A percentile compares a stretch with the other conserved stretches of the same genome.
Evolutionary conservation across 208 protist species (phyloP).

Genomic region (Acanthamoeba culbertsoni): DNA sequence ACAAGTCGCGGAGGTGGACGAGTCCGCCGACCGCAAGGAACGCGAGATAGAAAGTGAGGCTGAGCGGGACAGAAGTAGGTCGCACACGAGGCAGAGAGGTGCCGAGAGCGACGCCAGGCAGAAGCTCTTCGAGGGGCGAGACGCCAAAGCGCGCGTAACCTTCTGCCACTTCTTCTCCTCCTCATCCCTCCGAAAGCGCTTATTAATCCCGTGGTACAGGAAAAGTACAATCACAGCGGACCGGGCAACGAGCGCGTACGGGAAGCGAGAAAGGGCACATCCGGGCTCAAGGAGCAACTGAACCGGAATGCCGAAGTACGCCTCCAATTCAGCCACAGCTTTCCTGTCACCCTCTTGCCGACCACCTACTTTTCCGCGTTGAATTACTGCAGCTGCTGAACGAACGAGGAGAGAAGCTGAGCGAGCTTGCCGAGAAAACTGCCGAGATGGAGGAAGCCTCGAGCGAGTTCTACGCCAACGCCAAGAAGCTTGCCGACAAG

Average conservation of each 20-base stretch:
- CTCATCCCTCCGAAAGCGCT: background rate
- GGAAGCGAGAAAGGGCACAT: background rate
- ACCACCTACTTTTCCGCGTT: background rate
- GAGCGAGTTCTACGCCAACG: background rate
- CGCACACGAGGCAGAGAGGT: background rate
- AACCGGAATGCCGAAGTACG: background rate
- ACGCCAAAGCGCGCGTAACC: background rate
- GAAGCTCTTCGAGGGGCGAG: conserved; percentile 3
- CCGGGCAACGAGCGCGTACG: conserved; percentile 3
- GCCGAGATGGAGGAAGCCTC: conserved; percentile 17
- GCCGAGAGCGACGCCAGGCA: background rate
- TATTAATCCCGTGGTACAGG: background rate
- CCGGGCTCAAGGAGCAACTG: background rate
- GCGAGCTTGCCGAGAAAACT: background rate
- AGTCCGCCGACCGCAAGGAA: background rate
- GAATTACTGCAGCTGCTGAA: background rate
- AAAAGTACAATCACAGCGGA: background rate
- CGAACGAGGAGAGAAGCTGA: conserved; percentile 18
- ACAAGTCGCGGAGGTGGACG: background rate
- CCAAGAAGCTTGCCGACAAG: conserved; percentile 26
- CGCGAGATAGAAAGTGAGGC: background rate
- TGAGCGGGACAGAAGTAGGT: background rate
- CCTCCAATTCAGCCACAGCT: background rate
- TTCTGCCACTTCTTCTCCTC: background rate
- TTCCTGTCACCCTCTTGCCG: background rate